These are phyloP conservation scores for Aspergillus biplanus DNA, from an alignment of 495 filamentous ascomycete genomes.

Conservation along the genomic window DNA sequence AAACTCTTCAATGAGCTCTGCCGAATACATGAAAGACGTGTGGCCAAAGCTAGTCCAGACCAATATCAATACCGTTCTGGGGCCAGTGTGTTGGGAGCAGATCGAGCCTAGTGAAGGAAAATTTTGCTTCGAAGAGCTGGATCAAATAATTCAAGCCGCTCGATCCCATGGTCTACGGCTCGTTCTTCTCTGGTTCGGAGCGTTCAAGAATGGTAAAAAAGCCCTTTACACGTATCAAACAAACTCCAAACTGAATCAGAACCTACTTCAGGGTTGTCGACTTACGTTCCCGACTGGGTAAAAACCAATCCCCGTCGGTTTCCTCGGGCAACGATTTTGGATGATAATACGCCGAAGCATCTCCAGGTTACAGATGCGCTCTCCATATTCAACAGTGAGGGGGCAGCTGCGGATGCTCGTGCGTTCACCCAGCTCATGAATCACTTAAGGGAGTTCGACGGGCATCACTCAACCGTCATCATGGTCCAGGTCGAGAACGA, in stretches of 20 bases:
- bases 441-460: conserved; percentile 46
- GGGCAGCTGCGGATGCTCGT: conserved; percentile 35
- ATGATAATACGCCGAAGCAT: conserved; percentile 29
- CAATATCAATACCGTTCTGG: conserved; percentile 55
- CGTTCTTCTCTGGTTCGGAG: conserved; percentile 55
- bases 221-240: neutral
- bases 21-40: conserved; percentile 45
- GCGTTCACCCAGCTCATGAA: conserved; percentile 43
- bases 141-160: conserved; percentile 45
- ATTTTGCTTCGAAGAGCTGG: conserved; percentile 50
- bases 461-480: conserved; percentile 44
- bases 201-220: conserved; percentile 51
- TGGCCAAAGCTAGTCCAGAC: conserved; percentile 48
- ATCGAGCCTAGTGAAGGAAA: conserved; percentile 51
- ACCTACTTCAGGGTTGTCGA: conserved; percentile 31
- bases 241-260: neutral
- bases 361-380: conserved; percentile 37
- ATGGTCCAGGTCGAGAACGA: conserved; percentile 59
- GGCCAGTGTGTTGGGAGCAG: conserved; percentile 53
- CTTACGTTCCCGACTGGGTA: conserved; percentile 48
- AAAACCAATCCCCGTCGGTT: conserved; percentile 49
- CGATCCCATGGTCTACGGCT: conserved; percentile 45
- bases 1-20: conserved; percentile 52
- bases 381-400: conserved; percentile 43
- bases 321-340: conserved; percentile 36